Conservation (phyloP, 148 eudicot species). For the Chenopodium quinoa region DNA sequence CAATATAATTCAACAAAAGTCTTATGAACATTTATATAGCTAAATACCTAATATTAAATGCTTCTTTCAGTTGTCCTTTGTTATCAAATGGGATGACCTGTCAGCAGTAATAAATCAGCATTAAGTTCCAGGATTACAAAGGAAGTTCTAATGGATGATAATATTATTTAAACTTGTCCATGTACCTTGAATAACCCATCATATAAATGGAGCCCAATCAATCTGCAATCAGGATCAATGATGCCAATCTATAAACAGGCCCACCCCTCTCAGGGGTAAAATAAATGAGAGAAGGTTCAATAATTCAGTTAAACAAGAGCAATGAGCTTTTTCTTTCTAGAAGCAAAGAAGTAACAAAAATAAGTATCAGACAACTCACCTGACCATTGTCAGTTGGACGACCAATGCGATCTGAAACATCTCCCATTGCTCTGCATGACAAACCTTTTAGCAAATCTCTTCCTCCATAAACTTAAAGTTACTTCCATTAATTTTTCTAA, state of each 20-base stretch:
- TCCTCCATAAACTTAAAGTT: not conserved
- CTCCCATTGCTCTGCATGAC: constrained; percentile 86
- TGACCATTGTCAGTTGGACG: constrained; percentile 97
- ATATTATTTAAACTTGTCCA: constrained; percentile 15
- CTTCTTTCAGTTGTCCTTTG: constrained; percentile 95
- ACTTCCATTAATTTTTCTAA: not conserved
- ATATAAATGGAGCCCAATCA: constrained; percentile 93
- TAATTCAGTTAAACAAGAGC: not conserved
- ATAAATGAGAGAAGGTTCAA: not conserved
- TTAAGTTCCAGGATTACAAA: constrained; percentile 3
- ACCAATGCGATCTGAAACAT: constrained; percentile 96
- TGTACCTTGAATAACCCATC: constrained; percentile 92
- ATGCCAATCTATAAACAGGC: constrained; percentile 68
- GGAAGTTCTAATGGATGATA: not conserved
- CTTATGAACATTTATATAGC: not conserved
- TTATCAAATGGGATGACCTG: constrained; percentile 96
- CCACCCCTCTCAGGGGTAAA: constrained; percentile 14
- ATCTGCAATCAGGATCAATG: constrained; percentile 97
- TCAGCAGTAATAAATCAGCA: constrained; percentile 17
- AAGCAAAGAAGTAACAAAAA: not conserved
- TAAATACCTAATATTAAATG: constrained; percentile 87
- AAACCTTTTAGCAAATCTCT: not conserved
- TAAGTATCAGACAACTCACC: constrained; percentile 34
- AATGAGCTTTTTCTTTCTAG: not conserved
- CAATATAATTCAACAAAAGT: not conserved